phyloP scores from a whole-genome alignment of 2,329 filamentous ascomycete genomes.

The Colletotrichum falcatum region DNA sequence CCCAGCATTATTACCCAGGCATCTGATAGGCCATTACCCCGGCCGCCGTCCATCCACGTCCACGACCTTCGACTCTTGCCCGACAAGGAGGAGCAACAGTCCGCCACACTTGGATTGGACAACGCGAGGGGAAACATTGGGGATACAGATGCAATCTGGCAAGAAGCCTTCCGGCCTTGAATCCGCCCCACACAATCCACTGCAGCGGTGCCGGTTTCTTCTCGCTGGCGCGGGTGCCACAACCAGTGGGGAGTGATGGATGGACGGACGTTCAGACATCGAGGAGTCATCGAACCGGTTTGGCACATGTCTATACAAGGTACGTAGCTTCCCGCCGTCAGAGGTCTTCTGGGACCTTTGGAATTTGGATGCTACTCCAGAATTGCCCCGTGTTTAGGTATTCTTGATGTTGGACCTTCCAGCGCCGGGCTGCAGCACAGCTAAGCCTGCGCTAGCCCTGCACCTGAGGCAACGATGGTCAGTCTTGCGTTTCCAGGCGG shows the following conservation, averaged over 20 bases:
- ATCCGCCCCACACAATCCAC: constrained; percentile 31
- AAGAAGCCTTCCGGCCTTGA: constrained; percentile 7
- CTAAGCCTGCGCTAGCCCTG: constrained; percentile 14
- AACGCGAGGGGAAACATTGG: neutral
- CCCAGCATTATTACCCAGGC: constrained; percentile 17
- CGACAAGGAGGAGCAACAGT: constrained; percentile 5
- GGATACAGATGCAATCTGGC: constrained; percentile 1
- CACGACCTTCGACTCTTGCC: constrained; percentile 33
- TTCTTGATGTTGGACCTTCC: constrained; percentile 15
- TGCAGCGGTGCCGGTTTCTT: constrained; percentile 39
- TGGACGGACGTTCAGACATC: constrained; percentile 18
- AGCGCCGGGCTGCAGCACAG: constrained; percentile 7
- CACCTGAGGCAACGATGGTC: constrained; percentile 25
- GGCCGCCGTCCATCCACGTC: constrained; percentile 25
- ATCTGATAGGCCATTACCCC: constrained; percentile 17
- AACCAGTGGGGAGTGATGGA: neutral
- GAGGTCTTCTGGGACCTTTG: constrained; percentile 10
- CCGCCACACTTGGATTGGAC: constrained; percentile 3
- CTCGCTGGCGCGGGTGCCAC: constrained; percentile 26
- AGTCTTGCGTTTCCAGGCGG: constrained; percentile 29
- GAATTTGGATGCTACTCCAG: constrained; percentile 19
- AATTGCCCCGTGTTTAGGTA: constrained; percentile 36
- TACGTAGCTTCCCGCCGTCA: constrained; percentile 8
- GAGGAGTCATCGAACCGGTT: constrained; percentile 37
- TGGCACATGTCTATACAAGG: constrained; percentile 22